A percentile compares a stretch with the other conserved stretches of the same genome.
Evolutionary conservation across 208 protist species (phyloP).

Genomic region (Trichomonas tenax): DNA sequence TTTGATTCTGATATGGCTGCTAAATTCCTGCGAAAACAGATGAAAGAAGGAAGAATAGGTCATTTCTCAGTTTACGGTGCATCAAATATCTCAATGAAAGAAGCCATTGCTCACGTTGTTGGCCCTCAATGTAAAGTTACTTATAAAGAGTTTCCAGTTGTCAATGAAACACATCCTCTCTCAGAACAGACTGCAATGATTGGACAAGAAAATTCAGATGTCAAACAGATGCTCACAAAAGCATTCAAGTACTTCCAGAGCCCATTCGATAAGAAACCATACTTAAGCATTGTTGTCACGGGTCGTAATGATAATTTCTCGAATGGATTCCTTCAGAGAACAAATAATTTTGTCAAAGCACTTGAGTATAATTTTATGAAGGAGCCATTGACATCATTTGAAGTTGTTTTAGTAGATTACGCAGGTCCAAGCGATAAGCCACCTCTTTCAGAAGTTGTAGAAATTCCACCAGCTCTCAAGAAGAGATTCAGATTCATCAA

Average conservation of each 20-base stretch:
- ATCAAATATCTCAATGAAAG: neutral
- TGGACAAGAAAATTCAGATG: neutral
- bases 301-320: neutral
- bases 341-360: neutral
- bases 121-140: neutral
- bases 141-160: neutral
- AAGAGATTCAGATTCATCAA: neutral
- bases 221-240: neutral
- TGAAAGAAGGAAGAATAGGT: neutral
- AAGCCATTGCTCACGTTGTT: neutral
- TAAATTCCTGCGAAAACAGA: neutral
- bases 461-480: neutral
- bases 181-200: neutral
- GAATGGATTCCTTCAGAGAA: neutral
- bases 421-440: neutral
- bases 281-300: neutral
- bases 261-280: neutral
- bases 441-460: neutral
- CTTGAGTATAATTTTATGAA: neutral
- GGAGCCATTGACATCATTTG: neutral
- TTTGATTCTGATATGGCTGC: neutral
- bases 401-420: conserved; percentile 16
- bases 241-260: neutral
- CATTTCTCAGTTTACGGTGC: neutral
- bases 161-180: too few relatives aligned